phyloP scores from a whole-genome alignment of 805 yeast species.

The Starmerella sirachaensis region DNA sequence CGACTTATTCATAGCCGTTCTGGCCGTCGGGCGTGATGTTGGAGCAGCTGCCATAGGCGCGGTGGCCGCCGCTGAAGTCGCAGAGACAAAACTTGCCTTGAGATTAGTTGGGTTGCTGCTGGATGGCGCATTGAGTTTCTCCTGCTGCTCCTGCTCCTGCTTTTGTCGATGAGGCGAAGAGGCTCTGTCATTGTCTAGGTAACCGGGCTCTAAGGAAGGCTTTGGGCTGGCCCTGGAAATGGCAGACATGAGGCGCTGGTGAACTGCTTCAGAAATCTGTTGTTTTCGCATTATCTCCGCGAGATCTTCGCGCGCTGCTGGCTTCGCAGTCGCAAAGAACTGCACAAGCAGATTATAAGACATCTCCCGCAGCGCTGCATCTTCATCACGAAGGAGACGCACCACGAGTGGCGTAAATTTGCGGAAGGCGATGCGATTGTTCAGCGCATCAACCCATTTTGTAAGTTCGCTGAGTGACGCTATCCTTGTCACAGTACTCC shows the following conservation, averaged over 20 bases:
- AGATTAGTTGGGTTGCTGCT: too few relatives aligned
- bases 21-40: too few relatives aligned
- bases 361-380: constrained; percentile 20
- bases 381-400: constrained; percentile 23
- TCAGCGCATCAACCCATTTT: constrained; percentile 23
- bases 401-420: constrained; percentile 29
- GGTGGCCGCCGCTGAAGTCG: too few relatives aligned
- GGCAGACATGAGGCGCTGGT: constrained; percentile 4
- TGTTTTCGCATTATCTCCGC: constrained; percentile 32
- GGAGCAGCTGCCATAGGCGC: too few relatives aligned
- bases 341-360: constrained; percentile 27
- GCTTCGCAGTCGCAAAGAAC: constrained; percentile 31
- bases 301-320: constrained; percentile 37
- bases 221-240: too few relatives aligned
- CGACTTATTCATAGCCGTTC: too few relatives aligned
- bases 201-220: too few relatives aligned
- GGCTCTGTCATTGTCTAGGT: too few relatives aligned
- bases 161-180: too few relatives aligned
- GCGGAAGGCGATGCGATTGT: constrained; percentile 24
- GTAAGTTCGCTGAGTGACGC: constrained; percentile 23
- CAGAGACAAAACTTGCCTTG: too few relatives aligned
- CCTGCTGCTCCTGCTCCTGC: too few relatives aligned
- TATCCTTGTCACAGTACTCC: constrained; percentile 20
- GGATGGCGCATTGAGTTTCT: too few relatives aligned
- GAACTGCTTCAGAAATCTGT: constrained; percentile 6